These are phyloP conservation scores for Camellia lanceoleosa DNA, from an alignment of 148 eudicot species.

Conservation along the genomic window DNA sequence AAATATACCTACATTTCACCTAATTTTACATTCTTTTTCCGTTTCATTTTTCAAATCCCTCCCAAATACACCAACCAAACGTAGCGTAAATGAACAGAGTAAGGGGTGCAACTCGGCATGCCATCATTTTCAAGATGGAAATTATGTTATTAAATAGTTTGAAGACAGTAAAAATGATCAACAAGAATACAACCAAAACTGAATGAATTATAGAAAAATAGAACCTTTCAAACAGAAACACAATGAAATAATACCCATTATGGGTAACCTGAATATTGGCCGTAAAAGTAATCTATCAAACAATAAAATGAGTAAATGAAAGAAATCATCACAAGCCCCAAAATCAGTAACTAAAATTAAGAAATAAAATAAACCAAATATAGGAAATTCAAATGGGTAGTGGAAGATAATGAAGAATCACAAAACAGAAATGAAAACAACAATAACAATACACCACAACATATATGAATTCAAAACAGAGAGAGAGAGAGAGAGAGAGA, in stretches of 20 bases:
- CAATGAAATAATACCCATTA: background rate
- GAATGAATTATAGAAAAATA: background rate
- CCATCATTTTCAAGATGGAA: background rate
- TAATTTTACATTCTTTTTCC: too few species aligned
- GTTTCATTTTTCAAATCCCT: too few species aligned
- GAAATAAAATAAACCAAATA: background rate
- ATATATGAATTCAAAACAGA: background rate
- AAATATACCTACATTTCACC: too few species aligned
- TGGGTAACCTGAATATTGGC: background rate
- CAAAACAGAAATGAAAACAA: background rate
- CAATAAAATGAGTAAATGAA: background rate
- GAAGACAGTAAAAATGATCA: background rate
- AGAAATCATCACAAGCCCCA: background rate
- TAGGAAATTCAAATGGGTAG: background rate
- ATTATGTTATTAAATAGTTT: background rate
- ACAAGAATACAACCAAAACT: background rate
- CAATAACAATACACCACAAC: background rate
- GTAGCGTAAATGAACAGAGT: background rate
- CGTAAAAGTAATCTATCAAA: background rate
- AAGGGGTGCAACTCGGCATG: background rate
- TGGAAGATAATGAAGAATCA: background rate
- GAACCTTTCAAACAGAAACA: background rate
- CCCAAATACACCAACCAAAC: too few species aligned
- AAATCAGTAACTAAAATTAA: background rate
- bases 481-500: background rate